A percentile compares a stretch with the other conserved stretches of the same genome.
These are phyloP conservation scores for Cinchona pubescens DNA, from an alignment of 257 asterid genomes.

Conservation along the genomic window DNA sequence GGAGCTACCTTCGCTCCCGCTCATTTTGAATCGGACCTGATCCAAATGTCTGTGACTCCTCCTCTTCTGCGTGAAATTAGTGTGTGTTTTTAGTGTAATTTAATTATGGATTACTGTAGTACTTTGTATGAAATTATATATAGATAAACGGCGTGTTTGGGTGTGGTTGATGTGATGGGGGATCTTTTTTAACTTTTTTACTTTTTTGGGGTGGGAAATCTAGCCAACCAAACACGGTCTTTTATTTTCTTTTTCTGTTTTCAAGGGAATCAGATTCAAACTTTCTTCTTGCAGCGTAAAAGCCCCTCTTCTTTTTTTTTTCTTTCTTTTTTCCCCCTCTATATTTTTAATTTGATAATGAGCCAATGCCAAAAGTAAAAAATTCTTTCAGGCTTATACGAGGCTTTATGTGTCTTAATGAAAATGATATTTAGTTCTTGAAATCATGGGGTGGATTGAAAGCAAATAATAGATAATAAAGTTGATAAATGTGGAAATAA, in stretches of 20 bases:
- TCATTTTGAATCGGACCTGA: slow-evolving; percentile 43
- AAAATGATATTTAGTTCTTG: no score
- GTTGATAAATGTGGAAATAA: no score
- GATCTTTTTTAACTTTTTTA: background rate
- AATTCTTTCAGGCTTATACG: background rate
- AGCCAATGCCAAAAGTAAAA: background rate
- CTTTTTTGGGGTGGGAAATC: background rate
- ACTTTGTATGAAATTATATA: background rate
- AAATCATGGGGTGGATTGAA: no score
- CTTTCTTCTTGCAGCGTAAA: background rate
- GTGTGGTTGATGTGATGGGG: background rate
- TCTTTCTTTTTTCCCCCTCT: background rate
- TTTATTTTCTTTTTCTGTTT: background rate
- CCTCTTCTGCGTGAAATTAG: slow-evolving; percentile 3
- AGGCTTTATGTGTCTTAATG: no score
- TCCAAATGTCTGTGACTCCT: background rate
- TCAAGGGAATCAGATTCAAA: slow-evolving; percentile 8
- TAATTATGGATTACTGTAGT: background rate
- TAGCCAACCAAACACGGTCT: slow-evolving; percentile 8
- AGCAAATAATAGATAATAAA: no score
- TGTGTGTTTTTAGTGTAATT: background rate
- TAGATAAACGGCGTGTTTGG: slow-evolving; percentile 33
- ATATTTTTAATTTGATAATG: background rate
- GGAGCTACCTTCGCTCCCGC: slow-evolving; percentile 77
- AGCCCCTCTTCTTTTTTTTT: no score